Percentiles rank a stretch among this genome's conserved stretches.
Evolutionary conservation across 495 filamentous ascomycete species (phyloP).

Genomic region (Penicillium soppii): DNA sequence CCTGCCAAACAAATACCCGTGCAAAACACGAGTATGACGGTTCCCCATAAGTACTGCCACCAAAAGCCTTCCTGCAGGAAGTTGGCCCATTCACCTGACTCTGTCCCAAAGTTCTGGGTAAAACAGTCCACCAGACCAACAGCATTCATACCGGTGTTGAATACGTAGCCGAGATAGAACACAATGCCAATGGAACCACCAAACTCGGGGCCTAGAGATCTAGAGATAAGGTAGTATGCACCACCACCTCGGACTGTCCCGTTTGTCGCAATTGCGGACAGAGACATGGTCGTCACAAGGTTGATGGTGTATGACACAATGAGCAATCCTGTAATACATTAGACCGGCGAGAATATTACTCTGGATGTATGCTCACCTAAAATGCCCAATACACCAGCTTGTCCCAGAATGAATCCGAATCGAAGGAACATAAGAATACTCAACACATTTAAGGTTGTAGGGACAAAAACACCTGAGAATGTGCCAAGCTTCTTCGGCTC

Average conservation of each 20-base stretch:
- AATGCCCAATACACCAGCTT: constrained; percentile 76
- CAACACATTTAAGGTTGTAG: constrained; percentile 83
- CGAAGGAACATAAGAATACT: constrained; percentile 92
- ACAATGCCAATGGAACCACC: constrained; percentile 90
- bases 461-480: constrained; percentile 81
- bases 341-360: constrained; percentile 6
- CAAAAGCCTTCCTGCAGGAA: constrained; percentile 70
- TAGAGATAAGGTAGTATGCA: constrained; percentile 86
- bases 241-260: constrained; percentile 86
- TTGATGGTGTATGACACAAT: constrained; percentile 73
- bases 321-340: constrained; percentile 58
- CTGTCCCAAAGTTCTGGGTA: constrained; percentile 68
- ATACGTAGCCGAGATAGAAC: constrained; percentile 79
- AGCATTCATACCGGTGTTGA: constrained; percentile 88
- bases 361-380: constrained; percentile 52
- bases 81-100: constrained; percentile 56
- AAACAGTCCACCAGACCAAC: constrained; percentile 85
- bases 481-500: constrained; percentile 64
- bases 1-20: constrained; percentile 77
- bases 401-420: constrained; percentile 77
- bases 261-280: constrained; percentile 88
- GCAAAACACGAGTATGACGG: constrained; percentile 68
- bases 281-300: constrained; percentile 78
- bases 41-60: constrained; percentile 79
- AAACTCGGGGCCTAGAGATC: constrained; percentile 84